Evolutionary conservation across 768 basidiomycete genomes (phyloP).

Genomic region (Leccinum variicolor): DNA sequence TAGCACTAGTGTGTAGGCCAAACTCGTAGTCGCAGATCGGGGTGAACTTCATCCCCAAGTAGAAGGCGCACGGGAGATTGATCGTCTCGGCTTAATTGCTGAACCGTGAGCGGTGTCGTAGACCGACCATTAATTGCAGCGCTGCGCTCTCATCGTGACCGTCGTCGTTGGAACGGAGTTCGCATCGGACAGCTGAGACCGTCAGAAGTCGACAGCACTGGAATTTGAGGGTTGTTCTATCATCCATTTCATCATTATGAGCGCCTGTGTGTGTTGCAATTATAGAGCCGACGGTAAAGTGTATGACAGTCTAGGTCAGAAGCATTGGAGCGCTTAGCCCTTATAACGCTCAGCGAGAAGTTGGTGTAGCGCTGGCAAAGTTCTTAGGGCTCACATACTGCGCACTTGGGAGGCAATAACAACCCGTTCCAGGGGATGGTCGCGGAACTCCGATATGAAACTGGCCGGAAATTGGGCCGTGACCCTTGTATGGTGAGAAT

Average conservation of each 20-base stretch:
- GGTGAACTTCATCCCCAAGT: background rate
- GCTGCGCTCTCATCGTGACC: background rate
- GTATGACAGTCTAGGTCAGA: background rate
- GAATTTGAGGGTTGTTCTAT: too few relatives aligned
- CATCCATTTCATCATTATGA: too few relatives aligned
- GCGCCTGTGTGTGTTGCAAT: background rate
- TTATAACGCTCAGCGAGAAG: background rate
- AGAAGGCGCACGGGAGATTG: background rate
- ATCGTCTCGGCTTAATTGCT: background rate
- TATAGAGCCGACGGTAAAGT: background rate
- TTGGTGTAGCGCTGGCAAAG: background rate
- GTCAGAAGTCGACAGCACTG: background rate
- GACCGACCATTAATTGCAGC: background rate
- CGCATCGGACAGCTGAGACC: background rate
- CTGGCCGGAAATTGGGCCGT: background rate
- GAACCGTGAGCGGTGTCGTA: background rate
- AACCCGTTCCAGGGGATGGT: background rate
- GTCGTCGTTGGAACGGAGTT: slow-evolving; percentile 6
- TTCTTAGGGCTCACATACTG: background rate
- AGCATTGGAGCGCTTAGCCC: background rate
- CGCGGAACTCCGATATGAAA: background rate
- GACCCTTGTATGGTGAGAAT: background rate
- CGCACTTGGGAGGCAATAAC: background rate
- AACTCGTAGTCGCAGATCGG: background rate
- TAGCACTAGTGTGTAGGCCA: background rate